phyloP scores from a whole-genome alignment of 768 basidiomycete species.

The Tulasnella sp. region DNA sequence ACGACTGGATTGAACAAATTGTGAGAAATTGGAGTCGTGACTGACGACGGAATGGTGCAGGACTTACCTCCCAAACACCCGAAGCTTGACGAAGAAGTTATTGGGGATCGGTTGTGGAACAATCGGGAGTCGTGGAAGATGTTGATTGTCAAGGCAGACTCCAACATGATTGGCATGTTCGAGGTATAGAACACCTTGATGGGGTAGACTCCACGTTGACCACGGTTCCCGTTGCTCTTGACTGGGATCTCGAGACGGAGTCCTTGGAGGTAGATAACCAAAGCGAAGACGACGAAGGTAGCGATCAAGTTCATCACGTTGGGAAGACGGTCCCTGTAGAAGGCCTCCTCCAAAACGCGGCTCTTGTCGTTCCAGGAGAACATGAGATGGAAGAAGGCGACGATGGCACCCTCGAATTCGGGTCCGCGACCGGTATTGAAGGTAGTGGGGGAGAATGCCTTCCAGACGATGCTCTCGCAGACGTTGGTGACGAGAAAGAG shows the following conservation, averaged over 20 bases:
- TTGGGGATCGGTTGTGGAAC: constrained; percentile 77
- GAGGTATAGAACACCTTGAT: constrained; percentile 98
- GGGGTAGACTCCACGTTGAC: constrained; percentile 86
- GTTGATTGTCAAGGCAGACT: constrained; percentile 83
- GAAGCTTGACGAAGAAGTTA: constrained; percentile 76
- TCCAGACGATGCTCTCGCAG: constrained; percentile 98
- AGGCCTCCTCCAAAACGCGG: constrained; percentile 89
- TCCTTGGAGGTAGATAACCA: constrained; percentile 95
- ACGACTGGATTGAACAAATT: constrained; percentile 1
- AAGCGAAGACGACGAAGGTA: constrained; percentile 79
- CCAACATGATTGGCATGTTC: constrained; percentile 99
- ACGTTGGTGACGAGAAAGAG: constrained; percentile 99
- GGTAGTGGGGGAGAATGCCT: constrained; percentile 95
- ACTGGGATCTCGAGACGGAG: constrained; percentile 98
- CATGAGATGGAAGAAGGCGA: constrained; percentile 89
- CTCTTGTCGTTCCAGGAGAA: constrained; percentile 99
- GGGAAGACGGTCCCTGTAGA: constrained; percentile 92
- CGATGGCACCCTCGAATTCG: constrained; percentile 94
- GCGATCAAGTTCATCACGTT: constrained; percentile 97
- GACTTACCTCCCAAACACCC: constrained; percentile 91
- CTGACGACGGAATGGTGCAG: not conserved
- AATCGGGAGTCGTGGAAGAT: constrained; percentile 94
- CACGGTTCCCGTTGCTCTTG: constrained; percentile 89
- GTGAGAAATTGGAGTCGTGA: constrained; percentile 6
- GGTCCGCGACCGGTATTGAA: constrained; percentile 96